These are phyloP conservation scores for Eucalyptus tenuipes DNA, from an alignment of 345 rosid genomes.

Conservation along the genomic window DNA sequence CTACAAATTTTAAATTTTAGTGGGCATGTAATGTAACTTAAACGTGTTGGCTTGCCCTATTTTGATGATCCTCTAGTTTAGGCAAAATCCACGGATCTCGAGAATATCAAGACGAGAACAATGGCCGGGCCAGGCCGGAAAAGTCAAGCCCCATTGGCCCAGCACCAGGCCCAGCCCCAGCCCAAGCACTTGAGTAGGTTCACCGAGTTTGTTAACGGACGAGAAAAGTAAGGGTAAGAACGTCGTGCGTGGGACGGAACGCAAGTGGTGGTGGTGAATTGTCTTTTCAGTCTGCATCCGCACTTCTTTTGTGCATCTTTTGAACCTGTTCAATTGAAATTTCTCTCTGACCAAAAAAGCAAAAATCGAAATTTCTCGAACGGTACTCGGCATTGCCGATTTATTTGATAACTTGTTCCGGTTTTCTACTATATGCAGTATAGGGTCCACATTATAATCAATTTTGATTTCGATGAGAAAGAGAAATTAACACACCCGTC, in stretches of 20 bases:
- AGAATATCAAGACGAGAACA: background rate
- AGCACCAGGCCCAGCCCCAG: background rate
- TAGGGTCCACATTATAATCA: background rate
- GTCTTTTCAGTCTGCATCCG: background rate
- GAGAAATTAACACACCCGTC: no score
- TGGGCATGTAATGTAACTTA: background rate
- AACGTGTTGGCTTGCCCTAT: background rate
- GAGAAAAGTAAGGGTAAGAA: background rate
- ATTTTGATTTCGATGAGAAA: no score
- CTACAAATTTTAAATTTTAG: background rate
- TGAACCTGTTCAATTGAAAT: no score
- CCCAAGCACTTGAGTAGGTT: background rate
- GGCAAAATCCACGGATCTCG: background rate
- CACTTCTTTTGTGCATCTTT: no score
- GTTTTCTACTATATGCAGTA: background rate
- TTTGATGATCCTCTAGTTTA: background rate
- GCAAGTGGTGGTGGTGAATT: background rate
- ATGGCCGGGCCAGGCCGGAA: background rate
- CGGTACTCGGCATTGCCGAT: no score
- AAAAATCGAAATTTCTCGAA: no score
- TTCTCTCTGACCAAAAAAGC: no score
- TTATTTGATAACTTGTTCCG: background rate
- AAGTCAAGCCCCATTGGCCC: background rate
- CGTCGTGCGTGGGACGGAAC: background rate
- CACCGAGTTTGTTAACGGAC: background rate